Percentiles rank a stretch among this genome's conserved stretches.
Conservation (phyloP, 208 protist species). For the Trypanosoma scelopori region DNA sequence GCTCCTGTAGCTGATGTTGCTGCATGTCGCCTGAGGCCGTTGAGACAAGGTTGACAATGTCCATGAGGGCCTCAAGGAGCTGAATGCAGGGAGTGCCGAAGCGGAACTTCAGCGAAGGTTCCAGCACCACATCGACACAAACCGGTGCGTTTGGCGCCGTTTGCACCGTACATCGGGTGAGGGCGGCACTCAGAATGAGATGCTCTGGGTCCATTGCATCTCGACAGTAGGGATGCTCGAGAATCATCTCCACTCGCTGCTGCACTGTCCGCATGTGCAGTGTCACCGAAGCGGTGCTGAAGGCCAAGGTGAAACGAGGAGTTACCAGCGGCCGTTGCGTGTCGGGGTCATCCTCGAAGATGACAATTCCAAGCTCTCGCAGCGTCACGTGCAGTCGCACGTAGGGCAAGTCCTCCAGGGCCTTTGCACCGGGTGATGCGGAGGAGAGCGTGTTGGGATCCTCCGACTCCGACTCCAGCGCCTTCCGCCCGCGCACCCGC, state of each 20-base stretch:
- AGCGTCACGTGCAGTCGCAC: slow-evolving; percentile 67
- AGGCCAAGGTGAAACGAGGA: slow-evolving; percentile 59
- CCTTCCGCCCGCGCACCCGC: background rate
- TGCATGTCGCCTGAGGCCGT: slow-evolving; percentile 30
- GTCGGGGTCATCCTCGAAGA: slow-evolving; percentile 62
- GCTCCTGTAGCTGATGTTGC: too few relatives aligned
- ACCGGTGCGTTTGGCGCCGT: slow-evolving; percentile 37
- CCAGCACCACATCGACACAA: slow-evolving; percentile 38
- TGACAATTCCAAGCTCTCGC: slow-evolving; percentile 55
- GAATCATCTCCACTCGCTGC: slow-evolving; percentile 49
- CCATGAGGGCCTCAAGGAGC: slow-evolving; percentile 75
- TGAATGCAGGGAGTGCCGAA: slow-evolving; percentile 79
- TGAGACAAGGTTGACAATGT: slow-evolving; percentile 69
- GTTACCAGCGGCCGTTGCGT: slow-evolving; percentile 31
- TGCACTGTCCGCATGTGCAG: slow-evolving; percentile 48
- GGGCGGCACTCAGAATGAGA: slow-evolving; percentile 46
- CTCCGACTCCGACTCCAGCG: slow-evolving; percentile 18
- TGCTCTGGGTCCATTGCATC: slow-evolving; percentile 40
- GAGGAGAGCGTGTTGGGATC: background rate
- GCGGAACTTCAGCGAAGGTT: slow-evolving; percentile 39
- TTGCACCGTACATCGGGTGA: slow-evolving; percentile 41
- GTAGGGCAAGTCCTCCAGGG: slow-evolving; percentile 37
- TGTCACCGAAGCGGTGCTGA: slow-evolving; percentile 51
- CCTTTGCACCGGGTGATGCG: background rate
- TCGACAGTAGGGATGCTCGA: slow-evolving; percentile 49